Percentiles rank a stretch among this genome's conserved stretches.
Conservation (phyloP, 106 monocot genomes). For the Triglochin maritima region DNA sequence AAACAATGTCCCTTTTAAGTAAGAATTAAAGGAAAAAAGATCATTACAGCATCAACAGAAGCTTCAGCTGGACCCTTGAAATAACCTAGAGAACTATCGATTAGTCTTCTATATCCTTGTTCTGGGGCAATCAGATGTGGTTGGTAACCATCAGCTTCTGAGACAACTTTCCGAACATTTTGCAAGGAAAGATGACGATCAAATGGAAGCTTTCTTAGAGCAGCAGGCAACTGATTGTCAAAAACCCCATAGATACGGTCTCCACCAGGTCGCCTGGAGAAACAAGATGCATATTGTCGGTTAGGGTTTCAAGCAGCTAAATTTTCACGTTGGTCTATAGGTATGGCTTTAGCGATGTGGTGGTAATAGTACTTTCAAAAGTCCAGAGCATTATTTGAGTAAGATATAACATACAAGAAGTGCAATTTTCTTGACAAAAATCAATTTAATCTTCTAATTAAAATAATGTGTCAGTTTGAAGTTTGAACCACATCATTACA, state of each 20-base stretch:
- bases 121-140: conserved; percentile 90
- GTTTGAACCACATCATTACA: too few relatives aligned
- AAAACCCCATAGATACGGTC: conserved; percentile 93
- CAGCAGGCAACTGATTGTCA: conserved; percentile 80
- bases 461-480: too few relatives aligned
- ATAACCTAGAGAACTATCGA: conserved; percentile 71
- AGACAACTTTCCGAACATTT: conserved; percentile 76
- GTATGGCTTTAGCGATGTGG: too few relatives aligned
- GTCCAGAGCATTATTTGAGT: too few relatives aligned
- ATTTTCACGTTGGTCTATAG: too few relatives aligned
- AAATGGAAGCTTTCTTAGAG: conserved; percentile 86
- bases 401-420: too few relatives aligned
- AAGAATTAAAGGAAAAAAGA: not conserved
- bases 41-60: conserved; percentile 76
- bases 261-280: conserved; percentile 75
- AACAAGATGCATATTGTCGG: not conserved
- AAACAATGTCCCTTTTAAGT: not conserved
- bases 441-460: too few relatives aligned
- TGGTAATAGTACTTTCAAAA: too few relatives aligned
- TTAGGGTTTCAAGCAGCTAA: too few relatives aligned
- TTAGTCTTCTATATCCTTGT: conserved; percentile 90
- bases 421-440: too few relatives aligned
- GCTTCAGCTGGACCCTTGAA: conserved; percentile 97
- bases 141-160: conserved; percentile 94
- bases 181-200: conserved; percentile 87